phyloP scores from a whole-genome alignment of 805 yeast species.

The Vanderwaltozyma yarrowii region DNA sequence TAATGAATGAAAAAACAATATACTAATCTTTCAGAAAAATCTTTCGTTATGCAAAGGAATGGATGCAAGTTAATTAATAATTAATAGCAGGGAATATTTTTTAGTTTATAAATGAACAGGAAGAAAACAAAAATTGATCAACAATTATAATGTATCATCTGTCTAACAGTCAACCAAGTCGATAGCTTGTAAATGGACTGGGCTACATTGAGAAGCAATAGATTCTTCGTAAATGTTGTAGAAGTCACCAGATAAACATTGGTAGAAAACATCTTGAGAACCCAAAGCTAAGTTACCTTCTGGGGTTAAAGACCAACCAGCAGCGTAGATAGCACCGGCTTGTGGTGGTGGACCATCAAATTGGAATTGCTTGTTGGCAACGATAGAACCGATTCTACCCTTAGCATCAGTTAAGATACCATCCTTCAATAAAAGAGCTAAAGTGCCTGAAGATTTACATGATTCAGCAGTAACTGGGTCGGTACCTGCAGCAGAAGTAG shows the following conservation, averaged over 20 bases:
- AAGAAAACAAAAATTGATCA: constrained; percentile 1
- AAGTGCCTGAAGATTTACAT: constrained; percentile 34
- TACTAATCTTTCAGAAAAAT: too few species aligned
- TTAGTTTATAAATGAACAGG: neutral
- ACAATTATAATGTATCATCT: neutral
- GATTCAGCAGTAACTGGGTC: constrained; percentile 6
- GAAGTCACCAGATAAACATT: constrained; percentile 55
- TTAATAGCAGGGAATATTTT: neutral
- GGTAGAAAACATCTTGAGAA: constrained; percentile 43
- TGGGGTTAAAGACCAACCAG: constrained; percentile 43
- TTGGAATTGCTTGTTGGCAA: constrained; percentile 63
- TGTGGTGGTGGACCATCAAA: constrained; percentile 68
- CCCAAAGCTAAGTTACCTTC: constrained; percentile 51
- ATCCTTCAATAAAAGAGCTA: constrained; percentile 38
- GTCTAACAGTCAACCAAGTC: constrained; percentile 33
- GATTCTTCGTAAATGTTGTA: constrained; percentile 53
- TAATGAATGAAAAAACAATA: neutral
- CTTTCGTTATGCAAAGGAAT: constrained; percentile 1
- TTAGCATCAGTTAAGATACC: constrained; percentile 40
- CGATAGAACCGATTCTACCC: constrained; percentile 58
- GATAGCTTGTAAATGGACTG: constrained; percentile 43
- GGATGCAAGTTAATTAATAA: constrained; percentile 1
- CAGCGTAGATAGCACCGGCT: constrained; percentile 50
- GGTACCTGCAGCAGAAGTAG: constrained; percentile 29
- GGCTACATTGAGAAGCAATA: constrained; percentile 44